Evolutionary conservation across 768 basidiomycete species (phyloP).

Genomic region (Podaxis pistillaris): DNA sequence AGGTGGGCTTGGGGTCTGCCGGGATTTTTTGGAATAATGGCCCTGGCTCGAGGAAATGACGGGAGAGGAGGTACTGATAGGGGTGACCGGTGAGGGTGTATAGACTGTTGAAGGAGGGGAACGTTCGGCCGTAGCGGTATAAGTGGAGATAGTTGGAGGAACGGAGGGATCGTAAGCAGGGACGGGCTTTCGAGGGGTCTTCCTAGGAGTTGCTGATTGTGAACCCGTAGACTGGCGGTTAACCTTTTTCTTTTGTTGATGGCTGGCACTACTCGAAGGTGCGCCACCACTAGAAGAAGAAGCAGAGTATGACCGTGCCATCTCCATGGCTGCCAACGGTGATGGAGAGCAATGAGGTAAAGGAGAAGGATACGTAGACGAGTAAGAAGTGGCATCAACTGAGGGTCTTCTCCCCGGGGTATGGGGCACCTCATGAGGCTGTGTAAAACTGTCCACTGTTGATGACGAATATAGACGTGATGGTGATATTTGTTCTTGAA

Average conservation of each 20-base stretch:
- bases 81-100: not conserved
- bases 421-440: not conserved
- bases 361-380: conserved; percentile 19
- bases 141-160: conserved; percentile 15
- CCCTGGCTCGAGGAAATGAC: conserved; percentile 13
- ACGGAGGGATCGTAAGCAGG: conserved; percentile 42
- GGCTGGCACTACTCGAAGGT: not conserved
- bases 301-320: conserved; percentile 10
- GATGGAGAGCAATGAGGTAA: conserved; percentile 9
- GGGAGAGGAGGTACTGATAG: conserved; percentile 14
- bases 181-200: conserved; percentile 52
- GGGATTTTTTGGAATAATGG: conserved; percentile 27
- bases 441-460: not conserved
- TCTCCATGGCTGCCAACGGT: not conserved
- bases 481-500: not conserved
- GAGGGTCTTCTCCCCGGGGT: conserved; percentile 16
- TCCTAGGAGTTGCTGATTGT: conserved; percentile 19
- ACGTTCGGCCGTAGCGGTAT: not conserved
- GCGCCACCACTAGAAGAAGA: conserved; percentile 13
- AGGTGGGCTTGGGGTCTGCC: conserved; percentile 11
- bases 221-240: conserved; percentile 24
- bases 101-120: conserved; percentile 1
- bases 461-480: not conserved
- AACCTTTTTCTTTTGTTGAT: conserved; percentile 19
- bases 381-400: conserved; percentile 25